Base-by-base conservation (phyloP, 345 rosid genomes). In the Microcos paniculata region DNA sequence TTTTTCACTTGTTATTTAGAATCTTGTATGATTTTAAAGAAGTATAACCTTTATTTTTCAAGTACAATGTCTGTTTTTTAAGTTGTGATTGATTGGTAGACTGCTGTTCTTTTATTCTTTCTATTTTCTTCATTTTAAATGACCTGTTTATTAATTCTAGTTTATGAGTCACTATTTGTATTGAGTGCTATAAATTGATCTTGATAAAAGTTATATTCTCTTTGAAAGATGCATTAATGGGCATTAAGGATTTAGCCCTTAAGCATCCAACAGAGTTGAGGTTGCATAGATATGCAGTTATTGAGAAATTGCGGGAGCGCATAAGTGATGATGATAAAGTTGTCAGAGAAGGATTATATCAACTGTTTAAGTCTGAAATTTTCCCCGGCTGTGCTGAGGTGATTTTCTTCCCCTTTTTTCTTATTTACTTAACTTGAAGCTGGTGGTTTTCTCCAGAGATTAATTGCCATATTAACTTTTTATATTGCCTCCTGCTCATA, bases 301-400 rank as follows among this genome's bases (percentile, higher is more conserved):
- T 96, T 48, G 89, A 90, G 74, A 93, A 86, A 80, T 85, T 96
- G 35, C 90, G 90, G 21, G 87, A 88, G 80, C 90, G 94, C 45
- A 76, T 90, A 26, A 77, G 85, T 79, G 99, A 96, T 83, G 89
- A 83, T 74, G 92, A 90, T 76, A 79, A 83, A 75, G 52, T 73
- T 21, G 96, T 92, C 53, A 89, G 96, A 72, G 90, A 91, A 51
- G 72, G 77, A 14, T 77, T 96, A 5, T 92, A 86, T 85, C 85
- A 73, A 49, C 89, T 96, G 56, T 85, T 93, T 51, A 78, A 90
- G 80, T 52, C 80, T 4, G 85, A 82, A 67, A 75, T 96, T 76
- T 88, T 96, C 74, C 96, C 92, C 74, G 83, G 73, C 21, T 93
- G 89, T 72, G 77, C 83, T 77, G 96, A 93, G 98, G 99, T 93